phyloP scores from a whole-genome alignment of 371 early-diverging fungal genomes.

The Mortierella sp. region DNA sequence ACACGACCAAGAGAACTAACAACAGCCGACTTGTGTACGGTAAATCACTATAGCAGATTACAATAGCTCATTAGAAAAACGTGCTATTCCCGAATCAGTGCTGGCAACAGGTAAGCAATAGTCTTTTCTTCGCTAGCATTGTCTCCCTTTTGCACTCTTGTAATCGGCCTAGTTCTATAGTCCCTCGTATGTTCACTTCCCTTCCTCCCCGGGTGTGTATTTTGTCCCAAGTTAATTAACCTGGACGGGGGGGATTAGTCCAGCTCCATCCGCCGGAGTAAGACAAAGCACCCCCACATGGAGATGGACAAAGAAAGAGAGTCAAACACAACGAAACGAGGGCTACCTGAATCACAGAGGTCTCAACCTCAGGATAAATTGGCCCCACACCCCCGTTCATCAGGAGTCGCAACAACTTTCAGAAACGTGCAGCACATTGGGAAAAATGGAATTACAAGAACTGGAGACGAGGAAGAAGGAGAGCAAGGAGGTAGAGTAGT shows the following conservation, averaged over 20 bases:
- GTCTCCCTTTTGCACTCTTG: no score
- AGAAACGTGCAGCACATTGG: background rate
- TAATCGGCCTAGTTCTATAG: no score
- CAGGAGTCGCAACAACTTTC: background rate
- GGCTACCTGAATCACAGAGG: background rate
- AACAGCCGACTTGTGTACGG: no score
- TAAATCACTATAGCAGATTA: no score
- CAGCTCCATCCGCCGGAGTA: background rate
- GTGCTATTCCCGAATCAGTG: no score
- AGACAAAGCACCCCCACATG: background rate
- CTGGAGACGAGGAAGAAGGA: background rate
- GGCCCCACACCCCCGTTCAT: background rate
- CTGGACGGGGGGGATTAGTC: background rate
- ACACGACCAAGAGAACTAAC: no score
- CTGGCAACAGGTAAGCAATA: no score
- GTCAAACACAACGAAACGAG: background rate
- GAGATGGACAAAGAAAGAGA: background rate
- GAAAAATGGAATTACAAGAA: background rate
- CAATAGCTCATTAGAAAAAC: no score
- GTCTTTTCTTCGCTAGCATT: no score
- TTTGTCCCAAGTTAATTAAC: no score
- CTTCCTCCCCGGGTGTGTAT: no score
- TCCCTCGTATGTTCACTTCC: no score
- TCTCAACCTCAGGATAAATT: slow-evolving; percentile 1
- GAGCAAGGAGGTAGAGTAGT: background rate